Conservation (phyloP, 805 yeast genomes). For the Debaryomyces castellii region DNA sequence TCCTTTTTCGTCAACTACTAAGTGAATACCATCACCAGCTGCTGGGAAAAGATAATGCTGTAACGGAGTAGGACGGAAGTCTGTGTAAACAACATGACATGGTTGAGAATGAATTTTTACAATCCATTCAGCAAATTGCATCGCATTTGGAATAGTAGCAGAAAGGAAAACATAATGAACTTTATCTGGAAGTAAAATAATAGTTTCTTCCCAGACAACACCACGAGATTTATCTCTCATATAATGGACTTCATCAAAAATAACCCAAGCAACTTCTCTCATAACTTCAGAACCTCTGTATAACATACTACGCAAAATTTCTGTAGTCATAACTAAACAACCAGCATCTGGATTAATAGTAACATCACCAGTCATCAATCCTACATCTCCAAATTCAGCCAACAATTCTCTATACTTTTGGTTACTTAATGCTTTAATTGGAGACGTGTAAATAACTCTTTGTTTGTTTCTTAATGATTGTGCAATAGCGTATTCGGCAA, state of each 20-base stretch:
- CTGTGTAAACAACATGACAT: constrained; percentile 97
- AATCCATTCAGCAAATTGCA: constrained; percentile 99
- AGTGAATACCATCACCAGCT: constrained; percentile 96
- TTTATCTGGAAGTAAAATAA: constrained; percentile 91
- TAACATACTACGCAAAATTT: constrained; percentile 93
- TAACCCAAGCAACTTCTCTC: constrained; percentile 99
- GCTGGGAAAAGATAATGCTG: constrained; percentile 98
- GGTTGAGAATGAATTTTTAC: constrained; percentile 94
- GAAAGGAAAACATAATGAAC: constrained; percentile 91
- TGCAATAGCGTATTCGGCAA: constrained; percentile 96
- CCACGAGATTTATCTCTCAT: constrained; percentile 98
- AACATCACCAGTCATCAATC: constrained; percentile 98
- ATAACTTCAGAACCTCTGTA: constrained; percentile 96
- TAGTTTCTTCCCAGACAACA: constrained; percentile 99
- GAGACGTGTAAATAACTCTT: constrained; percentile 92
- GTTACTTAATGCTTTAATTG: constrained; percentile 91
- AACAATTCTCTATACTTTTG: constrained; percentile 90
- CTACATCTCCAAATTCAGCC: constrained; percentile 95
- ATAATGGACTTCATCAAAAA: constrained; percentile 97
- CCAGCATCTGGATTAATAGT: constrained; percentile 98
- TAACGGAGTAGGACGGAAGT: constrained; percentile 97
- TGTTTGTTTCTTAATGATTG: constrained; percentile 90
- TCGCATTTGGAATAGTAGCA: constrained; percentile 96
- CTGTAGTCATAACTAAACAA: constrained; percentile 98
- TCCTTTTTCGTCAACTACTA: constrained; percentile 97